A percentile compares a stretch with the other conserved stretches of the same genome.
phyloP scores from a whole-genome alignment of 2,329 filamentous ascomycete genomes.

The Aspergillus sp. region DNA sequence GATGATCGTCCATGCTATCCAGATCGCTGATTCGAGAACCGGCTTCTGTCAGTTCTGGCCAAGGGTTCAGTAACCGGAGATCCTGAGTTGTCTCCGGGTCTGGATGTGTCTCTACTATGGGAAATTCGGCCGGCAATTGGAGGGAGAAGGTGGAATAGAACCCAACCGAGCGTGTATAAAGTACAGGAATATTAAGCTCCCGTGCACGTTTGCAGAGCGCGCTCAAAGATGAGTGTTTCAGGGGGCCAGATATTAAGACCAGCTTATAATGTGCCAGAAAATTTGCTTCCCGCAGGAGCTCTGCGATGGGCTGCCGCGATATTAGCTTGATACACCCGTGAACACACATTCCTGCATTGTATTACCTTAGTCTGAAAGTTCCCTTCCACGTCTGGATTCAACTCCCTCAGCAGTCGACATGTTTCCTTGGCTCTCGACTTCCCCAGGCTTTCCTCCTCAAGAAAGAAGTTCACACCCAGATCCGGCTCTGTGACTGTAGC shows the following conservation, averaged over 20 bases:
- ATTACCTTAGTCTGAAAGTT: slow-evolving; percentile 54
- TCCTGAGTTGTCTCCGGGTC: slow-evolving; percentile 78
- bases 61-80: slow-evolving; percentile 73
- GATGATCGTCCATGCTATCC: slow-evolving; percentile 62
- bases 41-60: slow-evolving; percentile 69
- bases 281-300: slow-evolving; percentile 31
- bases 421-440: slow-evolving; percentile 70
- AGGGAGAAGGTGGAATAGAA: slow-evolving; percentile 89
- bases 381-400: slow-evolving; percentile 87
- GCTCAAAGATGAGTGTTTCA: slow-evolving; percentile 45
- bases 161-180: slow-evolving; percentile 80
- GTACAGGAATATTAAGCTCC: slow-evolving; percentile 59
- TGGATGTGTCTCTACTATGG: slow-evolving; percentile 92
- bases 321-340: slow-evolving; percentile 5
- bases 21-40: slow-evolving; percentile 58
- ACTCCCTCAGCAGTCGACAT: slow-evolving; percentile 67
- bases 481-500: slow-evolving; percentile 70
- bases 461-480: slow-evolving; percentile 92
- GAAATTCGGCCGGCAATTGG: slow-evolving; percentile 67
- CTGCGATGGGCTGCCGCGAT: slow-evolving; percentile 26
- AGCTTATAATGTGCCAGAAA: slow-evolving; percentile 47
- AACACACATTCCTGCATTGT: neutral
- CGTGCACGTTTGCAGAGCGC: slow-evolving; percentile 44
- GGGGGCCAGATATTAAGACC: slow-evolving; percentile 53
- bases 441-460: slow-evolving; percentile 70